Evolutionary conservation across 306 rosid species (phyloP).

Genomic region (Lithocarpus polystachyus): DNA sequence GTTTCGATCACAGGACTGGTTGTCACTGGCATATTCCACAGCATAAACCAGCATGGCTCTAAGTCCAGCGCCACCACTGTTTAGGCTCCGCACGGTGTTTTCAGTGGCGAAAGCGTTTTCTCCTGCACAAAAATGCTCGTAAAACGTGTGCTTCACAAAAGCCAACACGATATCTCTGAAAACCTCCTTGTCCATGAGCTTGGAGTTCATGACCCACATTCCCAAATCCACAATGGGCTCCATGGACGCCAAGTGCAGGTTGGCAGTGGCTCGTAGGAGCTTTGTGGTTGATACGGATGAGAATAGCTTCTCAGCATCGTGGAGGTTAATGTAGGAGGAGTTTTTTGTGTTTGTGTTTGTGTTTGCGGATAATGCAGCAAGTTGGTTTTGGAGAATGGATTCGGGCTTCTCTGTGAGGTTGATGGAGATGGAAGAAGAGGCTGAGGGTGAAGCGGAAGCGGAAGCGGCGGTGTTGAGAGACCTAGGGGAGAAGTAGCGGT

Average conservation of each 20-base stretch:
- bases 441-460: no score
- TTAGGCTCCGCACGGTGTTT: slow-evolving; percentile 28
- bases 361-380: no score
- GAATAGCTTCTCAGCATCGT: slow-evolving; percentile 51
- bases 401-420: not conserved
- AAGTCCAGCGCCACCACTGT: slow-evolving; percentile 41
- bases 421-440: not conserved
- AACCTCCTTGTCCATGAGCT: slow-evolving; percentile 40
- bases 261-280: slow-evolving; percentile 60
- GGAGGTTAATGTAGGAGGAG: slow-evolving; percentile 27
- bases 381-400: not conserved
- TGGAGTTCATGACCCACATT: slow-evolving; percentile 70
- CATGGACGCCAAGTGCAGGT: slow-evolving; percentile 62
- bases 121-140: slow-evolving; percentile 80
- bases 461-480: not conserved
- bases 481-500: not conserved
- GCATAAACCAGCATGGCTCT: slow-evolving; percentile 85
- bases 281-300: slow-evolving; percentile 34
- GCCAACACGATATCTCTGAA: slow-evolving; percentile 20
- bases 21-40: slow-evolving; percentile 65
- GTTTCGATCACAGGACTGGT: slow-evolving; percentile 59
- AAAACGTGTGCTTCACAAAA: slow-evolving; percentile 38
- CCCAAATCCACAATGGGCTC: slow-evolving; percentile 82
- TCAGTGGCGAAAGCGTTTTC: slow-evolving; percentile 54
- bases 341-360: slow-evolving; percentile 19